These are phyloP conservation scores for Pichia deserticola DNA, from an alignment of 805 yeast species.

Conservation along the genomic window DNA sequence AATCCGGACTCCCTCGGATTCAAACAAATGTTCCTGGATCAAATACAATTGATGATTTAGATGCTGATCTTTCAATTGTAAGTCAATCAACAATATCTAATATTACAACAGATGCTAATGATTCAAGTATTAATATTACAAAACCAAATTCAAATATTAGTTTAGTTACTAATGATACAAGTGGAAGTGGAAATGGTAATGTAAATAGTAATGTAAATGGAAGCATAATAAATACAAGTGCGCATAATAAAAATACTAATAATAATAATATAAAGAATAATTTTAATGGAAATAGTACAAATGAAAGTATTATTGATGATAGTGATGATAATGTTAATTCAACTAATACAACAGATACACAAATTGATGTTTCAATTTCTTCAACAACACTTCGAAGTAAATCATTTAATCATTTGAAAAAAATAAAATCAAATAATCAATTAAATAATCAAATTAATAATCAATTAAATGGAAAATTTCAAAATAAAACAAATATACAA, in stretches of 20 bases:
- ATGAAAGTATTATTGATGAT: no score
- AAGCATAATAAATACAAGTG: not conserved
- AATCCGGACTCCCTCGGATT: not conserved
- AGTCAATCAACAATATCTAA: slow-evolving; percentile 1
- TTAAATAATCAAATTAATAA: not conserved
- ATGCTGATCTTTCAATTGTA: not conserved
- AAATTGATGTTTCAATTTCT: slow-evolving; percentile 3
- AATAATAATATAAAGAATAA: no score
- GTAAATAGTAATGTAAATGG: not conserved
- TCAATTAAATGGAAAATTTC: not conserved
- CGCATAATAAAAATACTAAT: not conserved
- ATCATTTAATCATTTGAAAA: not conserved
- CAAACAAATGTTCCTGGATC: not conserved
- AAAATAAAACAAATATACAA: no score
- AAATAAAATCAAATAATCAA: not conserved
- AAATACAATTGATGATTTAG: not conserved
- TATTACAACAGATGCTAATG: not conserved
- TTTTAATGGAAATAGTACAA: no score
- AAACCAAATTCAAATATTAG: not conserved
- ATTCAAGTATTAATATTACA: no score
- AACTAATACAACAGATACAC: not conserved
- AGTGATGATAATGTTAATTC: no score
- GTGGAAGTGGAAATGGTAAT: not conserved
- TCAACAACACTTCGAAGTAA: not conserved
- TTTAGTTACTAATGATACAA: no score